Evolutionary conservation across 495 filamentous ascomycete species (phyloP), one percentile per base, ranked within the genome.

Genomic region (Lepraria neglecta): DNA sequence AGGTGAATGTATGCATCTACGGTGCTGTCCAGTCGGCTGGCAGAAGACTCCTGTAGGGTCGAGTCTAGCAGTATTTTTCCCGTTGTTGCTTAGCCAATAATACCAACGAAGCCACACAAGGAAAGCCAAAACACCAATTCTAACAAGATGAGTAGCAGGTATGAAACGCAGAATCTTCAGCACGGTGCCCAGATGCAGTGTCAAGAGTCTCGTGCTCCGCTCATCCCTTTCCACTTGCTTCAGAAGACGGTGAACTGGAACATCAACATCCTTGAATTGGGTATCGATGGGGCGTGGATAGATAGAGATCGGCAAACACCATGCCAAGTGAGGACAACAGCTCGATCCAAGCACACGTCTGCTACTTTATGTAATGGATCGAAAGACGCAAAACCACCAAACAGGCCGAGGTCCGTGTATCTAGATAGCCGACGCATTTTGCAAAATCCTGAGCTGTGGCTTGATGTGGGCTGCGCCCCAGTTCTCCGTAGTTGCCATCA

Each of bases 241-340:
- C n/a, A 27, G 7, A 43, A 53, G 28, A 6, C 4, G 42, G n/a
- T 27, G 35, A 17, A 43, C 19, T 38, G 33, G 3, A 52, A 43
- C 43, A 44, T 31, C 9, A 42, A 35, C 24, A 60, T 60, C 35
- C 35, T 40, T 48, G 38, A 42, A 40, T 62, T 62, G 60, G 60
- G 60, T 62, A 57, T 47, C 60, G 30, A 57, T 57, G 60, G 45
- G 53, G 60, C 60, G 53, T 59, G 21, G 6, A 52, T 43, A 46
- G 35, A 40, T 60, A 46, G 47, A 50, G 47, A 15, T 42, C 40
- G 27, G 35, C 40, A 21, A 44, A 52, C 31, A 38, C 58, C 50
- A 51, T 28, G 31, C 24, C 21, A 14, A 51, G 47, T 42, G 28
- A 15, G 44, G 47, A 17, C 6, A 31, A 43, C 9, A 35, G 10